Percentiles rank a stretch among this genome's conserved stretches.
Conservation (phyloP, 1,284 basidiomycete genomes). For the Tranzscheliella williamsii region DNA sequence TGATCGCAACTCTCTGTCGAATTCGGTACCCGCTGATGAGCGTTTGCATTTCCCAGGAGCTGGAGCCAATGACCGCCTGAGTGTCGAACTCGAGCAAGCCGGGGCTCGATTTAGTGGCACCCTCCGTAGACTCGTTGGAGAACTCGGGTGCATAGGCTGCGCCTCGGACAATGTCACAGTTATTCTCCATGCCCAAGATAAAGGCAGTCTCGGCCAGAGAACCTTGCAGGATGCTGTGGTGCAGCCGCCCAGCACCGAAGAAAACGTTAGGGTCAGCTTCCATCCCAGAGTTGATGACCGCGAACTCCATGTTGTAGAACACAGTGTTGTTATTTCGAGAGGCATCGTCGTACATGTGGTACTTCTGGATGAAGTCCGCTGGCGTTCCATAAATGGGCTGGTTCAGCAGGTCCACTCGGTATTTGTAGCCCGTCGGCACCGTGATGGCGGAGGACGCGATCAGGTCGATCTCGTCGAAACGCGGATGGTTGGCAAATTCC, state of each 20-base stretch:
- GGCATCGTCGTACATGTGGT: conserved; percentile 34
- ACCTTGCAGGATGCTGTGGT: conserved; percentile 66
- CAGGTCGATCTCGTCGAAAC: conserved; percentile 38
- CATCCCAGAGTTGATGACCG: conserved; percentile 66
- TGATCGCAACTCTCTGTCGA: conserved; percentile 16
- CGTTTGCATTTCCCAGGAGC: conserved; percentile 72
- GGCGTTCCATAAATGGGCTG: conserved; percentile 32
- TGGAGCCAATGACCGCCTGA: conserved; percentile 63
- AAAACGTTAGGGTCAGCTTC: conserved; percentile 66
- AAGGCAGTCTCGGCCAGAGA: conserved; percentile 70
- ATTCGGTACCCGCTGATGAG: conserved; percentile 52
- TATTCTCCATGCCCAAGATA: conserved; percentile 73
- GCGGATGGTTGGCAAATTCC: conserved; percentile 67
- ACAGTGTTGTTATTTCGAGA: conserved; percentile 35
- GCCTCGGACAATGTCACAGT: conserved; percentile 69
- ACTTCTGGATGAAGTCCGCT: conserved; percentile 18
- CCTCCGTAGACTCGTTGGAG: conserved; percentile 59
- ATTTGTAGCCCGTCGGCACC: conserved; percentile 34
- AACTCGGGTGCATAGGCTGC: conserved; percentile 72
- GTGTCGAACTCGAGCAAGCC: conserved; percentile 70
- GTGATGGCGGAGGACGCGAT: conserved; percentile 26
- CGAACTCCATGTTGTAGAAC: conserved; percentile 70
- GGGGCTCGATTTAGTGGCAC: conserved; percentile 66
- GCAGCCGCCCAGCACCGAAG: conserved; percentile 67
- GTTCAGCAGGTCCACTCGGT: conserved; percentile 35